Conservation (phyloP, 441 rosid genomes). For the Capsella rubella region DNA sequence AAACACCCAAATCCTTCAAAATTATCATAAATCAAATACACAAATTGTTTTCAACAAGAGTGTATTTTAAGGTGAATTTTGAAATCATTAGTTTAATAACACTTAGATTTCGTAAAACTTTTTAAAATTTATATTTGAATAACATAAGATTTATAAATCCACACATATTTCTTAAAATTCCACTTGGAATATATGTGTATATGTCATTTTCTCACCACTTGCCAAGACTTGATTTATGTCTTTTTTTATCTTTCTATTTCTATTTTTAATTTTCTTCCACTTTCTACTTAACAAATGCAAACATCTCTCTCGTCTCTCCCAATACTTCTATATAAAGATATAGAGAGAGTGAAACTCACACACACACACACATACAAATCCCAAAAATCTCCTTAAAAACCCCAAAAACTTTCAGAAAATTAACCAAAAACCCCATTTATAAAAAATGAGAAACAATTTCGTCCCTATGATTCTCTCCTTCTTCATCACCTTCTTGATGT, state of each 20-base stretch:
- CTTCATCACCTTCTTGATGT: slow-evolving; percentile 43
- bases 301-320: not conserved
- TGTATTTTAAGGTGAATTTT: too few relatives aligned
- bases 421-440: not conserved
- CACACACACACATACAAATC: slow-evolving; percentile 15
- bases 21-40: too few relatives aligned
- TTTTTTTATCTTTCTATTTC: not conserved
- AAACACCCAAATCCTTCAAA: too few relatives aligned
- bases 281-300: not conserved
- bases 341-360: not conserved
- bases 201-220: slow-evolving; percentile 22
- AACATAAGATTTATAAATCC: too few relatives aligned
- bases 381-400: not conserved
- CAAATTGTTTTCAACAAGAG: too few relatives aligned
- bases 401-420: not conserved
- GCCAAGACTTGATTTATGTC: slow-evolving; percentile 11
- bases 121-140: too few relatives aligned
- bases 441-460: slow-evolving; percentile 42
- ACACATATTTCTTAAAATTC: too few relatives aligned
- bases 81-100: too few relatives aligned
- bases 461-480: slow-evolving; percentile 42
- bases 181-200: not conserved
- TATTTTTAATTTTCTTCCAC: not conserved
- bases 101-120: too few relatives aligned
- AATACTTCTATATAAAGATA: slow-evolving; percentile 19